Evolutionary conservation across 768 basidiomycete genomes (phyloP).

Genomic region (Hygrophorus russula): DNA sequence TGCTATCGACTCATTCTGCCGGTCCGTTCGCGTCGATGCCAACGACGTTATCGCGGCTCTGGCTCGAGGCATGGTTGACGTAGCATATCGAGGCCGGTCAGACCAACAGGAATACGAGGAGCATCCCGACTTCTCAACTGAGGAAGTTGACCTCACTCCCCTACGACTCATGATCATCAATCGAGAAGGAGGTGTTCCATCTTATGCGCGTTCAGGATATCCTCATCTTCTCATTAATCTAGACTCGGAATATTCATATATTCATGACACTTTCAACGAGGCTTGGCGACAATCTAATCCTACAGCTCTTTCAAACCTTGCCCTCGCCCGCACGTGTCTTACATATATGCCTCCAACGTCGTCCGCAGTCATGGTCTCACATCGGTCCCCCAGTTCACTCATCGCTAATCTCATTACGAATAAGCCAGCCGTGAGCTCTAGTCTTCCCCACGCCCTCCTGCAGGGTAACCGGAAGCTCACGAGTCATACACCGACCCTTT

Average conservation of each 20-base stretch:
- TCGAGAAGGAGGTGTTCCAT: conserved; percentile 92
- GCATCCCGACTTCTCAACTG: conserved; percentile 23
- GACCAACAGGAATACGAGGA: conserved; percentile 20
- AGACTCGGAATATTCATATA: conserved; percentile 74
- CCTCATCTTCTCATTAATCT: conserved; percentile 97
- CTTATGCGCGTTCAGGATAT: conserved; percentile 88
- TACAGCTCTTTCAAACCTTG: conserved; percentile 76
- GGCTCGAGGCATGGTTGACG: conserved; percentile 74
- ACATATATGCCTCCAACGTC: conserved; percentile 87
- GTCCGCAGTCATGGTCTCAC: conserved; percentile 94
- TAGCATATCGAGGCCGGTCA: conserved; percentile 21
- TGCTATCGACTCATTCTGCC: conserved; percentile 83
- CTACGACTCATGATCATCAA: conserved; percentile 97
- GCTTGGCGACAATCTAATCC: conserved; percentile 73
- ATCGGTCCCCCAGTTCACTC: conserved; percentile 88
- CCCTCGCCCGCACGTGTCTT: conserved; percentile 78
- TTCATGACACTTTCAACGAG: conserved; percentile 72
- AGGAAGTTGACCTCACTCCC: conserved; percentile 77
- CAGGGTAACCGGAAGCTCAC: conserved; percentile 82
- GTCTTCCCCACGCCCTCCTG: conserved; percentile 86
- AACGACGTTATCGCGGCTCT: conserved; percentile 86
- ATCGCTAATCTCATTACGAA: conserved; percentile 98
- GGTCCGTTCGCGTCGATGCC: conserved; percentile 74
- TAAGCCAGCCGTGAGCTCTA: conserved; percentile 92
- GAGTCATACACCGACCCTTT: conserved; percentile 82